Base-by-base conservation (phyloP, 805 yeast species). In the Debaryomyces prosopidis region DNA sequence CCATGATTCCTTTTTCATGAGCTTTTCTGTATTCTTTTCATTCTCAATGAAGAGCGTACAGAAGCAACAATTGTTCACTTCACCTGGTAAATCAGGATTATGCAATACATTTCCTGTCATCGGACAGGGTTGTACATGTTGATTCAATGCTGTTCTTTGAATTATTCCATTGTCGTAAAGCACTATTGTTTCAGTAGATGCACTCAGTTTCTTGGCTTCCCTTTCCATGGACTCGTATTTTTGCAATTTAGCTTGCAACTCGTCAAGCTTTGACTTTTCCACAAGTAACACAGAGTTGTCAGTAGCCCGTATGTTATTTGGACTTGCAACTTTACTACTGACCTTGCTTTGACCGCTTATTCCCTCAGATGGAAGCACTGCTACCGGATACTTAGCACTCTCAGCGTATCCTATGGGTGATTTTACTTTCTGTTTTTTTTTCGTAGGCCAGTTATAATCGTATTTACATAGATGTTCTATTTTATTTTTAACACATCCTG, bases 401-500 rank as follows among this genome's bases (percentile, higher is more conserved):
- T 18, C 26, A 12, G 18, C 6, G 33, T 32, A 34, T 10, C 18
- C 37, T 11, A 6, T 17, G 5, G 17, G 2, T 7, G n/a, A n/a
- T 11, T n/a, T 34, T 17, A 7, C 8, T 15, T 3, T 18, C 16
- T 18, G 19, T 12, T 16, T 34, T 9, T 34, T 16, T 12, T 34
- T 17, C 7, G 6, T 12, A 15, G 16, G n/a, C 37, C 37, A 34
- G 15, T 34, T 18, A n/a, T 12, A 16, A 16, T 41, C 56, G 40
- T 53, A 55, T 9, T 38, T 23, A 42, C 59, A 55, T 27, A 42
- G 27, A 15, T 45, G 27, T 3, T 36, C 62, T 5, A 57, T 63
- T 37, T 58, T 55, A 36, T 58, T 58, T 45, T 58, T 62, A 16
- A 56, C 37, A 52, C 76, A 70, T 1, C 60, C 48, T 1, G 60